phyloP scores from a whole-genome alignment of 345 rosid genomes.

The Cardamine chenopodiifolia region DNA sequence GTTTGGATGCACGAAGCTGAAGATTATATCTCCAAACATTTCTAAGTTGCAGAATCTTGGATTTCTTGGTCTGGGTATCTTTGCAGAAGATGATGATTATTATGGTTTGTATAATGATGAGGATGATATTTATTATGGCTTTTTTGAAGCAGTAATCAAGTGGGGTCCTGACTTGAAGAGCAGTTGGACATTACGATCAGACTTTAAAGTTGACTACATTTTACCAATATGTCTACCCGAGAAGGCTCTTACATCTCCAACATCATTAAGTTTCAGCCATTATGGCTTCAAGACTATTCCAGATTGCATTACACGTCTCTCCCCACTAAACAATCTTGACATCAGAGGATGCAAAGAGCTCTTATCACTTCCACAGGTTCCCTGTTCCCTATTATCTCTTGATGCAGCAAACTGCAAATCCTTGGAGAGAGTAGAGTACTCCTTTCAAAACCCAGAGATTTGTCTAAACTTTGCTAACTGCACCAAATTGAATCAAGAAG shows the following conservation, averaged over 20 bases:
- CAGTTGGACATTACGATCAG: neutral
- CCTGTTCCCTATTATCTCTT: neutral
- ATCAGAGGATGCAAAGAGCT: neutral
- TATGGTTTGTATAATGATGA: accelerated
- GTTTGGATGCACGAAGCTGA: neutral
- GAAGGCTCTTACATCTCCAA: neutral
- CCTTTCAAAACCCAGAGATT: neutral
- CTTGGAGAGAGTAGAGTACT: neutral
- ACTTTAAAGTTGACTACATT: neutral
- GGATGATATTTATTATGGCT: no score
- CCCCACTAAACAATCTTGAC: neutral
- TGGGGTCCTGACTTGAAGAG: no score
- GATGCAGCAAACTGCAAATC: neutral
- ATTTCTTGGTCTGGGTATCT: neutral
- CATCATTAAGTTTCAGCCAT: neutral
- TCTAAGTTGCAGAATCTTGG: constrained; percentile 23
- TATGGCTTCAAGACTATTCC: neutral
- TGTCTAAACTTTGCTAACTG: constrained; percentile 15
- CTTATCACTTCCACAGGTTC: constrained; percentile 4
- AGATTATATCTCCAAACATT: constrained; percentile 12
- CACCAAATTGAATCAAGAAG: constrained; percentile 6
- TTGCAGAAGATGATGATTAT: no score
- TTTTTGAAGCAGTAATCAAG: neutral
- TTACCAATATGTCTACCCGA: constrained; percentile 9
- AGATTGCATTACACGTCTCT: neutral